Evolutionary conservation across 305 asterid genomes (phyloP), one percentile per base, ranked within the genome.

Genomic region (Fraxinus sp.): DNA sequence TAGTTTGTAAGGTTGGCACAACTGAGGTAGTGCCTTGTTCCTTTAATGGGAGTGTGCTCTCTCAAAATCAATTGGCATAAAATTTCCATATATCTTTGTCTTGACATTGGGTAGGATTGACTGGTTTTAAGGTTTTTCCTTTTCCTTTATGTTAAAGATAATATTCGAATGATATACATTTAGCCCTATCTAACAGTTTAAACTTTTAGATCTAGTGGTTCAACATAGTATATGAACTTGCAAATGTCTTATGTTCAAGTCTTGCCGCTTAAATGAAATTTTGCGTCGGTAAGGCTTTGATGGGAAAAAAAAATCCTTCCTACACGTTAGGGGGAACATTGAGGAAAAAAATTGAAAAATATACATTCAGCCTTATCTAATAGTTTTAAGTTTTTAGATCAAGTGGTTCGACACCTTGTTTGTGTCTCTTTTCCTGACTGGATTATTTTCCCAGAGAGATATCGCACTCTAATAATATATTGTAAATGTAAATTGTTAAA

Each of bases 401-500:
- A 43, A 73, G 13, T 35, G 30, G 52, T 73, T 73, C 43, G 2
- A 43, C 16, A 43, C 33, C 7, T 43, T 13, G 5, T 39, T 9
- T 26, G 32, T 49, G 36, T 80, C 36, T 46, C 68, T 22, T 28
- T 46, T 9, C 20, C 78, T 16, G 26, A 20, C 20, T 24, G 20
- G 62, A 46, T 77, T 36, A 1, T 10, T 79, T 79, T n/a, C 35
- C 52, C 22, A 1, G 30, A 62, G 13, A 11, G 33, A n/a, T 20
- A 22, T 62, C 37, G 13, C 52, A 13, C 37, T 57, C 35, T 43
- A 2, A 66, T 11, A 36, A 9, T 22, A 33, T 62, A 37, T 8
- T 75, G 16, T 28, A 1, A 55, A 4, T 80, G 78, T 84, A 24
- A 68, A 52, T 77, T 28, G 43, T 70, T 73, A 59, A 72, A 26